Evolutionary conservation across 2,329 filamentous ascomycete species (phyloP), one percentile per base, ranked within the genome.

Genomic region (Boeremia lycopersici): DNA sequence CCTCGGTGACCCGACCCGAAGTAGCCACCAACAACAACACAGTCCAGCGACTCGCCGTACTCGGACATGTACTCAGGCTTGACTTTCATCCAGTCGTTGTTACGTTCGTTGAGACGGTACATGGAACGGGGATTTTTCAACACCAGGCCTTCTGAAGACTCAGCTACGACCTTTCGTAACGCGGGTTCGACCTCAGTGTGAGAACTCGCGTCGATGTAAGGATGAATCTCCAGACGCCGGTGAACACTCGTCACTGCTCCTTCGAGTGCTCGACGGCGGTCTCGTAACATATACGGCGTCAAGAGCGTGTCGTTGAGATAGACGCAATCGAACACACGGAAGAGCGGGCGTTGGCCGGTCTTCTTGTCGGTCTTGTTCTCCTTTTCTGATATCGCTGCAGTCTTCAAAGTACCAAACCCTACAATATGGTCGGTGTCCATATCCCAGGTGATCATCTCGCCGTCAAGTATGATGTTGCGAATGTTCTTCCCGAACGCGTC

Each of bases 391-490:
- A 96, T 76, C 0, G 93, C 93, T 0, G 93, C 93, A 1, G 91
- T 93, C 76, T 99, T 99, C 43, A 99, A 81, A 0, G 91, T 96
- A 7, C 95, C 95, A 72, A 99, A 99, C 0, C 89, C 86, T 13
- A 96, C 89, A 47, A 95, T 89, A 50, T 89, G 89, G 76, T 96
- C 89, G 44, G 89, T 81, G 39, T 88, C 86, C 57, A 92, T 90
- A 70, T 98, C 91, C 95, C 95, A 99, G 0, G 93, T 96, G 53
- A 99, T 92, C 95, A 99, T 99, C 73, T 99, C 95, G 9, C 95
- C 95, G 67, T 99, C 95, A 0, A 99, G 81, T 44, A 99, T 96
- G 61, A 96, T 82, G 69, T 90, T 97, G 13, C 88, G 82, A 0
- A 98, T 91, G 1, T 88, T 87, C 0, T 86, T 78, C 2, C 86